Conservation (phyloP, 148 eudicot genomes). For the Vaccinium vitisidaea region DNA sequence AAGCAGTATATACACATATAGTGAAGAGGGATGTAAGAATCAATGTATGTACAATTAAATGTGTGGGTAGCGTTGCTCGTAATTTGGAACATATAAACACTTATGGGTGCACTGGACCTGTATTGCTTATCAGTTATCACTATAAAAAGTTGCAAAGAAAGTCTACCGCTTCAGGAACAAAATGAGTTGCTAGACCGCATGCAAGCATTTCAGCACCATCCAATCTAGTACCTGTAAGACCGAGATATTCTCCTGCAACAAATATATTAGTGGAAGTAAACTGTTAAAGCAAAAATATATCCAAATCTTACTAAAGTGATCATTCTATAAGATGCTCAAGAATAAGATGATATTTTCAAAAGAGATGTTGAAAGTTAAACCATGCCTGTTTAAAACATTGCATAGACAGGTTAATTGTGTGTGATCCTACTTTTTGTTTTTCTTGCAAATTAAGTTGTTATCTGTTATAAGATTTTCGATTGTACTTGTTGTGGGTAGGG, state of each 20-base stretch:
- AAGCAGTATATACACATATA: neutral
- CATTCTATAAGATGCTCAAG: neutral
- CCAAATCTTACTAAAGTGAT: neutral
- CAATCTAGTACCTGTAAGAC: slow-evolving; percentile 80
- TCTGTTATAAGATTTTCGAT: neutral
- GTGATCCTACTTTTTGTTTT: neutral
- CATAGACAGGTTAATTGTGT: neutral
- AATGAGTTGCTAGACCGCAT: slow-evolving; percentile 94
- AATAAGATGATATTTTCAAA: neutral
- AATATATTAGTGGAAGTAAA: neutral
- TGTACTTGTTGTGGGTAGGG: no score
- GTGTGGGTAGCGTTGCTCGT: neutral
- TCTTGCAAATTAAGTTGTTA: neutral
- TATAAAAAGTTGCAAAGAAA: slow-evolving; percentile 2
- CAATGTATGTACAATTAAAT: no score
- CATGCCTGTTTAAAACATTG: neutral
- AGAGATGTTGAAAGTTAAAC: neutral
- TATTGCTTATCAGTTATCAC: neutral
- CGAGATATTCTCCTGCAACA: slow-evolving; percentile 78
- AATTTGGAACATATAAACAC: neutral
- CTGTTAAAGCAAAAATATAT: neutral
- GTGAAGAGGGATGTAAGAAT: no score
- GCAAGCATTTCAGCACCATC: slow-evolving; percentile 99
- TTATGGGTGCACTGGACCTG: neutral
- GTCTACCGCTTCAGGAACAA: slow-evolving; percentile 66